These are phyloP conservation scores for Hymenoscyphus linearis DNA, from an alignment of 2,329 filamentous ascomycete species.

Conservation along the genomic window DNA sequence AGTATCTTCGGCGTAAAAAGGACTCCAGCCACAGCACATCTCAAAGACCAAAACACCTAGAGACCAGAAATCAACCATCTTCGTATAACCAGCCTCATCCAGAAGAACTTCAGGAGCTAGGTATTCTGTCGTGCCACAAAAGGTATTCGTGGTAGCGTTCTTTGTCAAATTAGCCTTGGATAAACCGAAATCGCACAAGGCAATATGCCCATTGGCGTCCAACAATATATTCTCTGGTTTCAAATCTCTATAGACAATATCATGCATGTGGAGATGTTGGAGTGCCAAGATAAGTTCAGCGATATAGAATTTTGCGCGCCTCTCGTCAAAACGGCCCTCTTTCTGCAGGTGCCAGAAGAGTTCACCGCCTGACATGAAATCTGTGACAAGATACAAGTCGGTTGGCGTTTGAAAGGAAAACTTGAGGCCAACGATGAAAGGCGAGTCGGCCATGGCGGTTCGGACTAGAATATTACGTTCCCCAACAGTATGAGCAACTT, in stretches of 20 bases:
- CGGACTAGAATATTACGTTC: constrained; percentile 96
- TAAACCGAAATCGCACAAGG: constrained; percentile 92
- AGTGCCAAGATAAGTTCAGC: constrained; percentile 93
- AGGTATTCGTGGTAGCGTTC: constrained; percentile 97
- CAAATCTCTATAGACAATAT: constrained; percentile 95
- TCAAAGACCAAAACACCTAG: constrained; percentile 96
- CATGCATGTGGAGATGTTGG: constrained; percentile 90
- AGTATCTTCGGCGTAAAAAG: constrained; percentile 97
- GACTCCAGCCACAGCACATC: constrained; percentile 99
- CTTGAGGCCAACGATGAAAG: constrained; percentile 96
- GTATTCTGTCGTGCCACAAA: constrained; percentile 97
- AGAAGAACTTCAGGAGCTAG: constrained; percentile 90
- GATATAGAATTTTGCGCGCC: constrained; percentile 96
- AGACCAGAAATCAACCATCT: constrained; percentile 99
- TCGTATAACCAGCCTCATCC: constrained; percentile 96
- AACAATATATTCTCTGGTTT: constrained; percentile 97
- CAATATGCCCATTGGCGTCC: constrained; percentile 96
- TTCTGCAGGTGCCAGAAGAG: constrained; percentile 98
- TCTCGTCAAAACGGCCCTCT: constrained; percentile 91
- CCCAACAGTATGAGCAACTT: constrained; percentile 93
- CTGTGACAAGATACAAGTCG: constrained; percentile 95
- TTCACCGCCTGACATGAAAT: constrained; percentile 99
- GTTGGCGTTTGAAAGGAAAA: constrained; percentile 98
- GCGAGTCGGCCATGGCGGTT: constrained; percentile 82
- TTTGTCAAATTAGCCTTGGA: constrained; percentile 97